A percentile compares a stretch with the other conserved stretches of the same genome.
Conservation (phyloP, 2,329 filamentous ascomycete species). For the Microsporum audouinii region DNA sequence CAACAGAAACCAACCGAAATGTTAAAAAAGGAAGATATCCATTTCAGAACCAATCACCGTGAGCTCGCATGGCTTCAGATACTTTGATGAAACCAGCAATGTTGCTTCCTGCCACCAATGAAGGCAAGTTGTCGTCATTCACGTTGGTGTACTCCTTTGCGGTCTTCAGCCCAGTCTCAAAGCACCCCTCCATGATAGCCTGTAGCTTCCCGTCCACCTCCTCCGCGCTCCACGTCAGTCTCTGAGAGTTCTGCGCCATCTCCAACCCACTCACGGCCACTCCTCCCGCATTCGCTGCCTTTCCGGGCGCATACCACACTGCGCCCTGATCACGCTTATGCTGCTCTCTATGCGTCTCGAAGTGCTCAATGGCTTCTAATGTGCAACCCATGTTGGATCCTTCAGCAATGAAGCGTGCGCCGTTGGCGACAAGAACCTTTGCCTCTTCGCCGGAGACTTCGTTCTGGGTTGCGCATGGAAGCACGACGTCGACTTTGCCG, state of each 20-base stretch:
- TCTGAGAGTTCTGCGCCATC: constrained; percentile 95
- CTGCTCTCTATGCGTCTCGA: constrained; percentile 53
- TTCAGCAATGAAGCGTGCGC: constrained; percentile 80
- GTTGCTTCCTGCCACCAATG: constrained; percentile 84
- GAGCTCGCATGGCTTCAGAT: constrained; percentile 83
- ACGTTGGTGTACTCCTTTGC: constrained; percentile 77
- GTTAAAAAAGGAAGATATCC: neutral
- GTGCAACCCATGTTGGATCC: constrained; percentile 99
- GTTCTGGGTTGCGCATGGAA: constrained; percentile 94
- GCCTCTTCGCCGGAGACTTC: constrained; percentile 91
- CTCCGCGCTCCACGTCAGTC: constrained; percentile 73
- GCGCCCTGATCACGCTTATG: constrained; percentile 47
- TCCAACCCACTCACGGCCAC: constrained; percentile 94
- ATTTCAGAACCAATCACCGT: constrained; percentile 76
- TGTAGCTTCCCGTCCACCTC: constrained; percentile 88
- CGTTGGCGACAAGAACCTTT: constrained; percentile 62
- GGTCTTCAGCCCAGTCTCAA: constrained; percentile 77
- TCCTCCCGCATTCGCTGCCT: constrained; percentile 95
- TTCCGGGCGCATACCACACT: constrained; percentile 94
- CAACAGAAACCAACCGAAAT: neutral
- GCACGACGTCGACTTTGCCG: constrained; percentile 77
- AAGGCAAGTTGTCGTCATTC: constrained; percentile 73
- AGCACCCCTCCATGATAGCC: constrained; percentile 88
- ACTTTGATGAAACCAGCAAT: constrained; percentile 98
- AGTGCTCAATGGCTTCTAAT: constrained; percentile 84